phyloP scores from a whole-genome alignment of 768 basidiomycete genomes.

The Trametes cingulata region DNA sequence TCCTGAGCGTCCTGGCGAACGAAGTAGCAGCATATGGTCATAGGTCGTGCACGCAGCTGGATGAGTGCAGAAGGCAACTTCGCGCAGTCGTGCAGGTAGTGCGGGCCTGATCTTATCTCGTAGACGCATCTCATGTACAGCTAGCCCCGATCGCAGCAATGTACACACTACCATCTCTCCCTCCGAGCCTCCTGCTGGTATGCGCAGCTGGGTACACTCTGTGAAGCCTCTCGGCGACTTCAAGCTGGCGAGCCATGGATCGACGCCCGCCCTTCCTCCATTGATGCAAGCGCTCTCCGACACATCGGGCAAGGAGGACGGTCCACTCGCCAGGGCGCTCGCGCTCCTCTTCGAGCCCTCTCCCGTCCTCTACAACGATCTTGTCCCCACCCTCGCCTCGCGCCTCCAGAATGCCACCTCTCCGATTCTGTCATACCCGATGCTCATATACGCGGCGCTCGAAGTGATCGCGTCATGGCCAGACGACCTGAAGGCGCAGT shows the following conservation, averaged over 20 bases:
- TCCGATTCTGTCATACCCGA: conserved; percentile 41
- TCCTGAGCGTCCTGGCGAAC: too few species aligned
- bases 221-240: conserved; percentile 20
- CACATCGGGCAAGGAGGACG: conserved; percentile 15
- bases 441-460: conserved; percentile 58
- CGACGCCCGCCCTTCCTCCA: conserved; percentile 22
- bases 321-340: conserved; percentile 38
- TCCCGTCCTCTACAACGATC: conserved; percentile 48
- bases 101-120: too few species aligned
- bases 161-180: not conserved
- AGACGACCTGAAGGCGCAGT: conserved; percentile 50
- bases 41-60: too few species aligned
- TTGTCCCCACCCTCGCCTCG: conserved; percentile 54
- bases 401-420: conserved; percentile 4
- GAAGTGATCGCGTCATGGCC: conserved; percentile 55
- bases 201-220: conserved; percentile 22
- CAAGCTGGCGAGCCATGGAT: not conserved
- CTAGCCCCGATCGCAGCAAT: too few species aligned
- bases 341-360: conserved; percentile 67
- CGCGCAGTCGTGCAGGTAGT: too few species aligned
- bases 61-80: too few species aligned
- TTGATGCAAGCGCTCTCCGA: conserved; percentile 20
- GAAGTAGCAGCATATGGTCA: too few species aligned
- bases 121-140: too few species aligned
- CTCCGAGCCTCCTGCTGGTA: not conserved